Conservation (phyloP, 306 rosid genomes). For the Lotus japonicus region DNA sequence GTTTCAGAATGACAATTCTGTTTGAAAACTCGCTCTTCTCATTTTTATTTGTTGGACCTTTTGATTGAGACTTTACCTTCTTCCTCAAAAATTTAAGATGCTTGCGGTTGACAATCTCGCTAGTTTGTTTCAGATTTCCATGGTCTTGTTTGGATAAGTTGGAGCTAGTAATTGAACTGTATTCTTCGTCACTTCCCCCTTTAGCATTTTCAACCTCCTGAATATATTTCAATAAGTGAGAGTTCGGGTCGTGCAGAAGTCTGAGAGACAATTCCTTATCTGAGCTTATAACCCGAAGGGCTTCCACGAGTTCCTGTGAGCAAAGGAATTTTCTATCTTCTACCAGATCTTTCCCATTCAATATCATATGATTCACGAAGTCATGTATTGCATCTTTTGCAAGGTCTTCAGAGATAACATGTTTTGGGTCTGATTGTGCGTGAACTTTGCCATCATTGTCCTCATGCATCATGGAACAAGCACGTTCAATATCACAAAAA, state of each 20-base stretch:
- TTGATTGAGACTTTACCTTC: conserved; percentile 57
- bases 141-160: conserved; percentile 37
- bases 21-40: conserved; percentile 46
- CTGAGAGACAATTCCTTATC: conserved; percentile 64
- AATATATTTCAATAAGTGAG: conserved; percentile 51
- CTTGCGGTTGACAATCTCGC: conserved; percentile 51
- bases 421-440: conserved; percentile 31
- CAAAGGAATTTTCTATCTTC: conserved; percentile 49
- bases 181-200: conserved; percentile 31
- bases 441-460: conserved; percentile 38
- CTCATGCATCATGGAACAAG: conserved; percentile 30
- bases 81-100: conserved; percentile 58
- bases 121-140: conserved; percentile 36
- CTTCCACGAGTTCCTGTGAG: conserved; percentile 59
- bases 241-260: conserved; percentile 72
- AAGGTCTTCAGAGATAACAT: conserved; percentile 48
- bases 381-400: conserved; percentile 50
- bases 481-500: conserved; percentile 46
- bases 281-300: conserved; percentile 63
- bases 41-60: conserved; percentile 27
- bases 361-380: conserved; percentile 46
- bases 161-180: conserved; percentile 33
- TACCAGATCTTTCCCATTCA: conserved; percentile 44
- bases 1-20: conserved; percentile 82
- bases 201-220: conserved; percentile 52